phyloP scores from a whole-genome alignment of 2,329 filamentous ascomycete genomes.

The Phyllosticta citriasiana region DNA sequence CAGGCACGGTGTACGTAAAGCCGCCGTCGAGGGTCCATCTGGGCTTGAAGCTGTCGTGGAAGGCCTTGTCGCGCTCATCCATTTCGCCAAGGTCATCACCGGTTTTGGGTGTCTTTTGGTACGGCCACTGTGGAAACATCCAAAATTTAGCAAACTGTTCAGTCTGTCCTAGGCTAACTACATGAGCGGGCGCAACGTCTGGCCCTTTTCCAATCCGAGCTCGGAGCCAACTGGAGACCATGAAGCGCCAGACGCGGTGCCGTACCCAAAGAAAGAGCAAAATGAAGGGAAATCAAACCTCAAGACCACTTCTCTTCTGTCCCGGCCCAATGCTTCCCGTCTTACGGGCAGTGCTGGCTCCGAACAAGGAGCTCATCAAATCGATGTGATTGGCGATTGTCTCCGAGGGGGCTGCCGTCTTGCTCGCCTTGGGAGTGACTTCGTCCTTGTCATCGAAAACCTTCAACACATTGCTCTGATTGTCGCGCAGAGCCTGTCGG shows the following conservation, averaged over 20 bases:
- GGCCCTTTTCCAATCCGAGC: slow-evolving; percentile 7
- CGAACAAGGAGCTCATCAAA: slow-evolving; percentile 90
- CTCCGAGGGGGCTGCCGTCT: slow-evolving; percentile 36
- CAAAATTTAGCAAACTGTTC: slow-evolving; percentile 26
- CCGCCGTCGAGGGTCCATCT: slow-evolving; percentile 69
- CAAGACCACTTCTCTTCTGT: slow-evolving; percentile 57
- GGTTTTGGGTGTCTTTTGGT: slow-evolving; percentile 67
- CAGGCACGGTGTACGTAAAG: slow-evolving; percentile 52
- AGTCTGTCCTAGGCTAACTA: slow-evolving; percentile 39
- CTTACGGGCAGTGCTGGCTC: slow-evolving; percentile 34
- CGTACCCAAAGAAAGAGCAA: slow-evolving; percentile 17
- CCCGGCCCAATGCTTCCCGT: slow-evolving; percentile 31
- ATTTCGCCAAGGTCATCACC: slow-evolving; percentile 54
- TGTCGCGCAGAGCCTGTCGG: slow-evolving; percentile 60
- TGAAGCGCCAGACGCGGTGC: slow-evolving; percentile 7
- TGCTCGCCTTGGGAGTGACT: slow-evolving; percentile 20
- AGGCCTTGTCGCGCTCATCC: slow-evolving; percentile 53
- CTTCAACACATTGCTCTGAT: slow-evolving; percentile 49
- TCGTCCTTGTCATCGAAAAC: slow-evolving; percentile 30
- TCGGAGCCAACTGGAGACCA: slow-evolving; percentile 6
- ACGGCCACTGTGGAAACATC: slow-evolving; percentile 61
- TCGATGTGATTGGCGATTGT: slow-evolving; percentile 85
- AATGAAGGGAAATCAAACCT: slow-evolving; percentile 65
- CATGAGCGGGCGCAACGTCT: slow-evolving; percentile 21
- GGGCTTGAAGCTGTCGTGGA: slow-evolving; percentile 65